These are phyloP conservation scores for Rubus idaeus DNA, from an alignment of 306 rosid species.

Conservation along the genomic window DNA sequence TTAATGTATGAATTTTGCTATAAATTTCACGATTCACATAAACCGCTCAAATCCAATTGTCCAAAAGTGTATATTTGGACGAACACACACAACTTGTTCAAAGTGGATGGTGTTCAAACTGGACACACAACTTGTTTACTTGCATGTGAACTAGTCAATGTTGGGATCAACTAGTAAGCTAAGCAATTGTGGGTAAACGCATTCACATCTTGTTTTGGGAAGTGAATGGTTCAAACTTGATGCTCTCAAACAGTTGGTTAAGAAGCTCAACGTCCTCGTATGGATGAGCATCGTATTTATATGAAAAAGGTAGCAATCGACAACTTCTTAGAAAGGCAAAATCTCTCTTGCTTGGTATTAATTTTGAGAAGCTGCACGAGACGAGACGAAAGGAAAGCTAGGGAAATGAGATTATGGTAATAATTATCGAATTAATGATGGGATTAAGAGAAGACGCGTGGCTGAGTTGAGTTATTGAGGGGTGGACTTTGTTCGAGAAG, in stretches of 20 bases:
- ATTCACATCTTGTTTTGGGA: not conserved
- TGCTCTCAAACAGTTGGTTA: not conserved
- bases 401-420: too few species aligned
- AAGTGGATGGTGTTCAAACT: not conserved
- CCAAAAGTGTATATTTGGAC: not conserved
- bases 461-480: conserved; percentile 18
- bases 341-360: not conserved
- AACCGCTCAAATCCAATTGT: not conserved
- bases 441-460: conserved; percentile 51
- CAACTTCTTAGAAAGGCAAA: not conserved
- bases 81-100: not conserved
- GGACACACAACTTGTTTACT: not conserved
- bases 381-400: not conserved
- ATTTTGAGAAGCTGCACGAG: conserved; percentile 6
- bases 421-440: too few species aligned
- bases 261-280: not conserved
- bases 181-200: not conserved
- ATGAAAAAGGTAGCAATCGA: not conserved
- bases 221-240: not conserved
- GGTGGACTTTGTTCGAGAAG: conserved; percentile 21
- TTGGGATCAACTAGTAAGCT: too few species aligned
- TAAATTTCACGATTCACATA: not conserved
- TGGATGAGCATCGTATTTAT: not conserved
- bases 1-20: not conserved
- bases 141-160: not conserved